Conservation (phyloP, 257 asterid genomes). For the Solanum bukasovii region DNA sequence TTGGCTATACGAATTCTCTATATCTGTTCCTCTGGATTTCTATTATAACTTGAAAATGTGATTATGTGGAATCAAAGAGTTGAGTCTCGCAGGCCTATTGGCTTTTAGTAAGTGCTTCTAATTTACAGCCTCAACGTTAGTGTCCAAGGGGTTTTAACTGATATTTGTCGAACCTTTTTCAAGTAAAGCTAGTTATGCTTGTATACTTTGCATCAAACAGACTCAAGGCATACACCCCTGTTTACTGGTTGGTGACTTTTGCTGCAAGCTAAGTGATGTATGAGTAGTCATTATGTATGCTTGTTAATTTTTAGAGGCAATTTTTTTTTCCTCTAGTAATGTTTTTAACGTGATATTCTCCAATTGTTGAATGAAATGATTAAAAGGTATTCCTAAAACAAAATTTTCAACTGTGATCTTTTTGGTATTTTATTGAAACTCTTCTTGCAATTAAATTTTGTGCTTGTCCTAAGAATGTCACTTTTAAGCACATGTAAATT, state of each 20-base stretch:
- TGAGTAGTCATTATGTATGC: too few relatives aligned
- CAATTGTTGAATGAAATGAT: too few relatives aligned
- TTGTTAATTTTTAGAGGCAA: too few relatives aligned
- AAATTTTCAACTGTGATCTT: too few relatives aligned
- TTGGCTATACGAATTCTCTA: neutral
- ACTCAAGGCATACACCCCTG: neutral
- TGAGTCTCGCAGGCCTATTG: neutral
- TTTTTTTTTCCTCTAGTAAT: neutral
- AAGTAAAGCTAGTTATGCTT: neutral
- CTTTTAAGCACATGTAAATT: neutral
- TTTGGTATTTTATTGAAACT: neutral
- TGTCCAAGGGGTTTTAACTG: neutral
- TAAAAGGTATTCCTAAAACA: too few relatives aligned
- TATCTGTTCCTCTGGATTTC: neutral
- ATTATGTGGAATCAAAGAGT: neutral
- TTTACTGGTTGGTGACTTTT: too few relatives aligned
- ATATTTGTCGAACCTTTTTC: neutral
- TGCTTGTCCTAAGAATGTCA: neutral
- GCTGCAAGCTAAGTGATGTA: too few relatives aligned
- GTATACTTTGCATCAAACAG: neutral
- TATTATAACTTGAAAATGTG: neutral
- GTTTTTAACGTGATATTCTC: neutral
- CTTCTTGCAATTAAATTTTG: neutral
- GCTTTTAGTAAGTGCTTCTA: neutral
- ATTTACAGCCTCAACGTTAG: neutral